Evolutionary conservation across 2,329 filamentous ascomycete species (phyloP).

Genomic region (Phaeosphaeria sp.): DNA sequence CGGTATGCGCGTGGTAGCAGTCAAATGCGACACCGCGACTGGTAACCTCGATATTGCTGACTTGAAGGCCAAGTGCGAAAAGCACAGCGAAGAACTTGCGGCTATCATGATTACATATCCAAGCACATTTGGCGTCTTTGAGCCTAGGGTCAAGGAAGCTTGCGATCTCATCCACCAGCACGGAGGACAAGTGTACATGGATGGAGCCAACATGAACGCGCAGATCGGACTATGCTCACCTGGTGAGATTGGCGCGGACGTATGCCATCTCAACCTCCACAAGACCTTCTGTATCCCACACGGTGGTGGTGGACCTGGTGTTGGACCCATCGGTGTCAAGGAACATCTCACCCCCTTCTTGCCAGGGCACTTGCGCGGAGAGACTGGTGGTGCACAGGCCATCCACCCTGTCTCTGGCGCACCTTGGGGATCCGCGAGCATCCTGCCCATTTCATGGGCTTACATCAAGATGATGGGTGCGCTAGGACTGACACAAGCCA

Average conservation of each 20-base stretch:
- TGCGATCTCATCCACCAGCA: constrained; percentile 85
- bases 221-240: constrained; percentile 96
- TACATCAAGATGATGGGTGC: constrained; percentile 95
- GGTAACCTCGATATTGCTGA: constrained; percentile 90
- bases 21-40: constrained; percentile 87
- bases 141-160: constrained; percentile 84
- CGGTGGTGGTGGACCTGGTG: constrained; percentile 90
- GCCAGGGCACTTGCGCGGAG: constrained; percentile 71
- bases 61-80: constrained; percentile 85
- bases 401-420: constrained; percentile 81
- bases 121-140: constrained; percentile 93
- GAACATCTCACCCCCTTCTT: constrained; percentile 78
- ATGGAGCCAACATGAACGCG: constrained; percentile 98
- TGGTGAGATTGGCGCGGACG: constrained; percentile 92
- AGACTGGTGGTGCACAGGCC: constrained; percentile 61
- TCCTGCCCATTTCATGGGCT: constrained; percentile 91
- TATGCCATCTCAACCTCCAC: constrained; percentile 96
- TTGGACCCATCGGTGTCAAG: constrained; percentile 93
- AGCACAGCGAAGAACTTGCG: constrained; percentile 82
- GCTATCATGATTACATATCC: constrained; percentile 98
- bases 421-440: constrained; percentile 85
- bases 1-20: constrained; percentile 88
- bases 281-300: constrained; percentile 99
- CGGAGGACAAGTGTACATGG: constrained; percentile 97
- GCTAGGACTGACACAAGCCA: constrained; percentile 83